These are phyloP conservation scores for Angomonas deanei DNA, from an alignment of 208 protist genomes.

Conservation along the genomic window DNA sequence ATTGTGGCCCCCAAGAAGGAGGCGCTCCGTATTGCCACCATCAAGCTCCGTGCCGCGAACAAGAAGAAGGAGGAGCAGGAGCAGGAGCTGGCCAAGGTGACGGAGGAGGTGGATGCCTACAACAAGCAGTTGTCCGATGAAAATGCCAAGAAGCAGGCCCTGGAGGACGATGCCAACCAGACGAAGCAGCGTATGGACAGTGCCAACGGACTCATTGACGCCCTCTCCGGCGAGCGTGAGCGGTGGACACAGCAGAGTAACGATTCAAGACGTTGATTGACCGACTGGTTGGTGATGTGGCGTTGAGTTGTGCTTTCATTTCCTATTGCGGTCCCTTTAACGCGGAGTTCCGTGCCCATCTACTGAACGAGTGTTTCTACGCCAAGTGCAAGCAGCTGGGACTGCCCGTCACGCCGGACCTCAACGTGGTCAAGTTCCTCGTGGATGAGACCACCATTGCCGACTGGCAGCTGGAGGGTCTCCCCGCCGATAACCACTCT, in stretches of 20 bases:
- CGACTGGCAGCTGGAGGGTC: slow-evolving; percentile 97
- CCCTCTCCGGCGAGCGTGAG: slow-evolving; percentile 95
- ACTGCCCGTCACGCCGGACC: slow-evolving; percentile 89
- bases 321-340: slow-evolving; percentile 99
- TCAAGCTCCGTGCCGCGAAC: slow-evolving; percentile 88
- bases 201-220: slow-evolving; percentile 96
- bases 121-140: slow-evolving; percentile 90
- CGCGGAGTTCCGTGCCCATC: slow-evolving; percentile 92
- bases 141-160: slow-evolving; percentile 94
- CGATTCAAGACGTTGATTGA: slow-evolving; percentile 95
- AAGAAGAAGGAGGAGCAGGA: slow-evolving; percentile 96
- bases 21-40: slow-evolving; percentile 82
- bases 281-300: slow-evolving; percentile 96
- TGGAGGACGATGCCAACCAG: slow-evolving; percentile 94
- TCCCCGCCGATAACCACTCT: slow-evolving; percentile 98
- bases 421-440: slow-evolving; percentile 96
- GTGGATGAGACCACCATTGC: slow-evolving; percentile 94
- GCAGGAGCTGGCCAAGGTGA: slow-evolving; percentile 91
- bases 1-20: slow-evolving; percentile 96
- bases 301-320: slow-evolving; percentile 97
- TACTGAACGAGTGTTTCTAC: slow-evolving; percentile 93
- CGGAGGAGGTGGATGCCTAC: slow-evolving; percentile 91
- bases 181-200: slow-evolving; percentile 96
- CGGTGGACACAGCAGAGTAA: slow-evolving; percentile 96
- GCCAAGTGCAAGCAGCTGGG: slow-evolving; percentile 88